Evolutionary conservation across 805 yeast species (phyloP).

Genomic region (Saccharomycopsis sp.): DNA sequence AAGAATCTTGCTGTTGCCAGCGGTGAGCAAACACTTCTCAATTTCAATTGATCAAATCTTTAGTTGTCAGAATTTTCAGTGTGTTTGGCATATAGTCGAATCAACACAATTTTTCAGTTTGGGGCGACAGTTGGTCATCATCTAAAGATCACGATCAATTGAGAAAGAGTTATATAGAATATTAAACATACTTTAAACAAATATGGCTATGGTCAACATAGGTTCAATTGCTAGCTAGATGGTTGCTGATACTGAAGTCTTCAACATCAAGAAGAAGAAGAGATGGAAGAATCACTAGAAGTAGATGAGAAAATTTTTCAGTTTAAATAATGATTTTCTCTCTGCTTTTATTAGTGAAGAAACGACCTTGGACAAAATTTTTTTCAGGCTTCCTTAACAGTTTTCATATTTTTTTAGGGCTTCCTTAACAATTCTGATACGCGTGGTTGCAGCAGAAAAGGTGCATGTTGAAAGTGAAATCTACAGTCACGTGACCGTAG

Average conservation of each 20-base stretch:
- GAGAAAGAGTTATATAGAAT: background rate
- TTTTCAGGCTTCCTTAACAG: too few species aligned
- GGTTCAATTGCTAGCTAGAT: too few species aligned
- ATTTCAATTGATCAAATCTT: background rate
- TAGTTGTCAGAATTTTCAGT: conserved; percentile 56
- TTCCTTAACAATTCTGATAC: too few species aligned
- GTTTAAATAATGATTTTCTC: background rate
- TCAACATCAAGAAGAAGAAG: background rate
- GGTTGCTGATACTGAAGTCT: background rate
- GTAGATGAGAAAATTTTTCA: background rate
- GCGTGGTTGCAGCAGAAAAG: background rate
- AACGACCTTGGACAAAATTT: background rate
- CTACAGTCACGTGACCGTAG: too few species aligned
- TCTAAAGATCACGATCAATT: conserved; percentile 5
- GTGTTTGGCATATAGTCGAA: conserved; percentile 59
- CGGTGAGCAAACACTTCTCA: too few species aligned
- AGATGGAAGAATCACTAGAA: background rate
- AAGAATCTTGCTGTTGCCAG: background rate
- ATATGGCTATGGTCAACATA: background rate
- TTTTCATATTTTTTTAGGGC: too few species aligned
- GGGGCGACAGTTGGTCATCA: conserved; percentile 75
- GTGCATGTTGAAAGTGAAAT: too few species aligned
- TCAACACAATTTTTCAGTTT: conserved; percentile 61
- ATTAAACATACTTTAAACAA: background rate
- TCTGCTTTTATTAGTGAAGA: background rate